Conservation (phyloP, 2,329 filamentous ascomycete species). For the Aspergillus uvarum region DNA sequence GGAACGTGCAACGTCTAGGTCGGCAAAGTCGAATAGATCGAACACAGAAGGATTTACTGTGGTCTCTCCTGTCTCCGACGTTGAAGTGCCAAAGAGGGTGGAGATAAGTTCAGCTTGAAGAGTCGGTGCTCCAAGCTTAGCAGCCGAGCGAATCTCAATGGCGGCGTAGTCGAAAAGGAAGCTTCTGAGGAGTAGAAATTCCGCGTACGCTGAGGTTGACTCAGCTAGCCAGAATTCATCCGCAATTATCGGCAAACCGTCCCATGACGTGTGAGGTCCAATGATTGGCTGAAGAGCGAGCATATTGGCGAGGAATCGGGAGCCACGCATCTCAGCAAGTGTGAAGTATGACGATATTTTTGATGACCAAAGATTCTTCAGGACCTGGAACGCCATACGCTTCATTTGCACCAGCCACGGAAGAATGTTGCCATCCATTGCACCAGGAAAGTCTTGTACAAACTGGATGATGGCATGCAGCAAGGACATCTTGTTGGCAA, state of each 20-base stretch:
- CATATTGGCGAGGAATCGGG: constrained; percentile 76
- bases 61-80: constrained; percentile 64
- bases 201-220: constrained; percentile 67
- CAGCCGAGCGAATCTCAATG: constrained; percentile 76
- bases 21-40: constrained; percentile 89
- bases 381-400: constrained; percentile 67
- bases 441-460: constrained; percentile 67
- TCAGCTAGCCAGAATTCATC: constrained; percentile 68
- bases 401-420: constrained; percentile 70
- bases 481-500: constrained; percentile 70
- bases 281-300: constrained; percentile 72
- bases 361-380: constrained; percentile 81
- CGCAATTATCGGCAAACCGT: constrained; percentile 61
- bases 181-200: constrained; percentile 75
- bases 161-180: constrained; percentile 81
- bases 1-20: constrained; percentile 55
- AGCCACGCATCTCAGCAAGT: constrained; percentile 74
- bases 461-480: constrained; percentile 79
- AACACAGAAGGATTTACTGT: constrained; percentile 75
- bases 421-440: constrained; percentile 59
- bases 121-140: constrained; percentile 67
- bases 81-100: constrained; percentile 70
- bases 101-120: constrained; percentile 65
- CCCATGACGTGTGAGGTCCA: constrained; percentile 69
- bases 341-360: constrained; percentile 73